These are phyloP conservation scores for Saccharomyces eubayanus DNA, from an alignment of 805 yeast genomes.

Conservation along the genomic window DNA sequence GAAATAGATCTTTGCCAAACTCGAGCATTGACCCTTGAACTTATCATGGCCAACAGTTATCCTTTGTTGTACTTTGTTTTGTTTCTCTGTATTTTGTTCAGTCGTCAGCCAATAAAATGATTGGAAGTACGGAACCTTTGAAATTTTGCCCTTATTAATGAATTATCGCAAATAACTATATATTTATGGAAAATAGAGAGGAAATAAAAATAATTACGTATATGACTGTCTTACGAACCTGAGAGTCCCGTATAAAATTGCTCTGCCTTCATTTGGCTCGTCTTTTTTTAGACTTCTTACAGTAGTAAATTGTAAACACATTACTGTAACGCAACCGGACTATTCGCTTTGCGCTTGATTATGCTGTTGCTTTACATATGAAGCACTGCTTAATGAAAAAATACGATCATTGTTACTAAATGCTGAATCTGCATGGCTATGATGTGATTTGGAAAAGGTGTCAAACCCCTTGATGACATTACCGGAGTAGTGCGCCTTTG, in stretches of 20 bases:
- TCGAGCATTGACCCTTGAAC: neutral
- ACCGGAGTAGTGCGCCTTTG: constrained; percentile 28
- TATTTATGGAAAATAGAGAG: neutral
- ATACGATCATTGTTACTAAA: constrained; percentile 71
- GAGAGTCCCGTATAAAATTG: neutral
- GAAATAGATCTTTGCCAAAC: constrained; percentile 15
- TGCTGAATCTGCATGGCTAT: constrained; percentile 20
- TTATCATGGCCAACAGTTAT: neutral
- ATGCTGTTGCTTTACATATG: constrained; percentile 50
- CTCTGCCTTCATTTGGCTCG: too few species aligned
- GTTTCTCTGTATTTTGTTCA: neutral
- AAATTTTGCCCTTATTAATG: neutral
- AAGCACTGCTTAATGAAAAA: constrained; percentile 66
- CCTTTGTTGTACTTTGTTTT: neutral
- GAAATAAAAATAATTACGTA: neutral
- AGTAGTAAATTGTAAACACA: neutral
- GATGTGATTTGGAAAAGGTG: constrained; percentile 48
- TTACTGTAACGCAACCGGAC: neutral
- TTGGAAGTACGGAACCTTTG: neutral
- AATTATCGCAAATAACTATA: neutral
- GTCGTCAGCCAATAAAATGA: neutral
- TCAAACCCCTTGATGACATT: constrained; percentile 91
- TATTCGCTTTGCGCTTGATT: neutral
- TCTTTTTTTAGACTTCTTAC: neutral
- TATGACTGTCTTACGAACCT: neutral